Base-by-base conservation (phyloP, 106 monocot genomes). In the Apostasia shenzhenica region DNA sequence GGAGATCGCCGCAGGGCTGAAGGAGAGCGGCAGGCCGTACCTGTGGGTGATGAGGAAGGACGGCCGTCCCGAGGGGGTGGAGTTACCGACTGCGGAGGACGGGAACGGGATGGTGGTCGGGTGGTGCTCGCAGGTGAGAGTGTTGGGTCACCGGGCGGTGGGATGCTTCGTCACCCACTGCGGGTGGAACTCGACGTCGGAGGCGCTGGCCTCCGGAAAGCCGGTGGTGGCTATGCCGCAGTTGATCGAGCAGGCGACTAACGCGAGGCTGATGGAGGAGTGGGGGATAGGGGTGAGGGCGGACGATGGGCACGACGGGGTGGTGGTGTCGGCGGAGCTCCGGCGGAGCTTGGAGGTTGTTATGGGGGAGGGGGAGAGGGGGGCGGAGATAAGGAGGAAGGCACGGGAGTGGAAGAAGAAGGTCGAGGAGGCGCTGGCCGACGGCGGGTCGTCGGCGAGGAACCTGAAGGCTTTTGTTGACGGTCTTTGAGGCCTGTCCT, bases 121-220 rank as follows among this genome's bases (percentile, higher is more conserved):
- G 60, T 86, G 85, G 85, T 78, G 81, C 62, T 59, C 71, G 12
- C 81, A 85, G 68, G 68, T 72, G 41, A 45, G 47, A 40, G 85
- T 85, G 38, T 59, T 85, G 67, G 54, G 63, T 38, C 85, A 85
- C 58, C 51, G 58, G 5, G 50, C 85, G 9, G 64, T 85, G 8
- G 85, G 85, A 5, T 81, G 85, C 57, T 85, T 85, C 57, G 85
- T 81, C 9, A 85, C 81, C 14, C 81, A 85, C 69, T 85, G 78
- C 57, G 85, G 81, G 5, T 85, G 85, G 85, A 85, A 81, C 75
- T 81, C 81, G 46, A 69, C 58, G 42, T 11, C 70, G 61, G 84
- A 84, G 76, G 73, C 80, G 61, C 4, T 85, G 59, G 59, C 42
- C 4, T 64, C 47, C 11, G 82, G 83, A 0, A 67, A 63, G 26